Evolutionary conservation across 306 rosid genomes (phyloP), one percentile per base, ranked within the genome.

Genomic region (Glycine soja): DNA sequence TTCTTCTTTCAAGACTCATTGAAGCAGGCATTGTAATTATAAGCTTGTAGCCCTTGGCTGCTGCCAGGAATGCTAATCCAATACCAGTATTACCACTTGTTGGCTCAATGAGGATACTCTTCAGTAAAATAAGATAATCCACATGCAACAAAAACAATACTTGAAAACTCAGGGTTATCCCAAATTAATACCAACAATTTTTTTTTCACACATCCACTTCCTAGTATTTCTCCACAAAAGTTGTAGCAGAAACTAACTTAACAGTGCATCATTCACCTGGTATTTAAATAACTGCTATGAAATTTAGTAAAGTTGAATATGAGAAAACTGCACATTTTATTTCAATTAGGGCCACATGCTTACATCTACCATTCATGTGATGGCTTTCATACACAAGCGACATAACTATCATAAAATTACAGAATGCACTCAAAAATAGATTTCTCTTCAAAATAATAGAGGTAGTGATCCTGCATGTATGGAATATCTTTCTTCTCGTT

Each of bases 21-120:
- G 90, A 88, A 83, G 92, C 89, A 62, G 94, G 94, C 94, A 90
- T 90, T 51, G 90, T 85, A 59, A 90, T 90, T 59, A 90, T 86
- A 61, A 88, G 89, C 64, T 24, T 85, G 81, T 90, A 90, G 7
- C 83, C 89, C 82, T 87, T 90, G 6, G 90, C 89, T 12, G 92
- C 90, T 11, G 94, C 92, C 73, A 90, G 86, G 85, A 90, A 90
- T 54, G 93, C 93, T 61, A 90, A 84, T 24, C 92, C 94, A 16
- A 90, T 88, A 43, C 90, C 90, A 58, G 92, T 88, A 34, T 88
- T 88, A 36, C 94, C 94, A 66, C 92, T 88, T 69, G 92, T 90
- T 70, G 91, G 89, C 57, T 90, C 92, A 16, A 90, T 85, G 68
- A 88, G 88, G 77, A 81, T 79, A 77, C 89, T 88, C 89, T 90